Percentiles rank a stretch among this genome's conserved stretches.
phyloP scores from a whole-genome alignment of 2,329 filamentous ascomycete genomes.

The Magnaporthales sp. region DNA sequence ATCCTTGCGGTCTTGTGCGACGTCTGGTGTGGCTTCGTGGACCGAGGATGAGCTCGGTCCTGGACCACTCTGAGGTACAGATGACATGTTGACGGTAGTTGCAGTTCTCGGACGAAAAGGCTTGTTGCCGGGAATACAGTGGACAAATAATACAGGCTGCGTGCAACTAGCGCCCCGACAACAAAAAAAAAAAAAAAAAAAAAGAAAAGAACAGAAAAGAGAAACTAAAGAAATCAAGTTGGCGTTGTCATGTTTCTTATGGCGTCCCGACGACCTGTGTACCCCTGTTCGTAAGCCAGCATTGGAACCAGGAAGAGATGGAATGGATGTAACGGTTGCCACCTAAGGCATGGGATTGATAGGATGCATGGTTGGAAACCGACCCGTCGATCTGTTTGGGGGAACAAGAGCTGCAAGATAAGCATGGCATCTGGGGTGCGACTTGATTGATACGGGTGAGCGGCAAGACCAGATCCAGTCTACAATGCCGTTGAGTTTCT shows the following conservation, averaged over 20 bases:
- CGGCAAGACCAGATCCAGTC: background rate
- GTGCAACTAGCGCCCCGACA: background rate
- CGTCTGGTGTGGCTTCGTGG: background rate
- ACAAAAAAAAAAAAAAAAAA: background rate
- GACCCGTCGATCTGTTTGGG: background rate
- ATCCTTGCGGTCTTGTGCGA: background rate
- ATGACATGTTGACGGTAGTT: background rate
- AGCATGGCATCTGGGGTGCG: background rate
- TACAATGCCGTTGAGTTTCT: too few relatives aligned
- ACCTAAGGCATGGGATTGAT: background rate
- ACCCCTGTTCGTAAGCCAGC: background rate
- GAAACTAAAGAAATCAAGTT: background rate
- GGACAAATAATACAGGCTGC: background rate
- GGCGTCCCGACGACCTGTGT: background rate
- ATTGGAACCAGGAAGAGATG: background rate
- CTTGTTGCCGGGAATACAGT: background rate
- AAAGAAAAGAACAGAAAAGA: background rate
- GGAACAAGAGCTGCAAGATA: background rate
- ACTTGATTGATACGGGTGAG: background rate
- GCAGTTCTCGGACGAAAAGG: background rate
- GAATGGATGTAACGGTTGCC: background rate
- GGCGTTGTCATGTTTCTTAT: background rate
- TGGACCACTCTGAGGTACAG: background rate
- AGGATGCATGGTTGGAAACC: background rate
- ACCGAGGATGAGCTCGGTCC: background rate